Conservation (phyloP, 1,139 yeast species). For the Taphrina wiesneri region DNA sequence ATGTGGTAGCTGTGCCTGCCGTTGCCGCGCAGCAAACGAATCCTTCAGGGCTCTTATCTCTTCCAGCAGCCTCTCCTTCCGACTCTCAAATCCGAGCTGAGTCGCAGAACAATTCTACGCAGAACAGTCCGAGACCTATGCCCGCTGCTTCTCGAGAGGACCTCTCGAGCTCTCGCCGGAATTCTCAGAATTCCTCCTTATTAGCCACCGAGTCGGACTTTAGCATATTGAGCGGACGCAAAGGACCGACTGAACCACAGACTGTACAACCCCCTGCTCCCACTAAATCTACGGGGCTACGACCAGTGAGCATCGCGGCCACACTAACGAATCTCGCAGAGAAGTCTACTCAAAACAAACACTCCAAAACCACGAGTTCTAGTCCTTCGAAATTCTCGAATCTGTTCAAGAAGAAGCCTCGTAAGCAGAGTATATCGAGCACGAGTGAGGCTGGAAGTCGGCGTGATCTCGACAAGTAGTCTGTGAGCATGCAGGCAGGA, state of each 20-base stretch:
- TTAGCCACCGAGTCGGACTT: conserved; percentile 15
- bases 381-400: conserved; percentile 27
- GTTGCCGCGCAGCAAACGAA: neutral
- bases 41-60: neutral
- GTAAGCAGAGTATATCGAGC: conserved; percentile 17
- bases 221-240: conserved; percentile 13
- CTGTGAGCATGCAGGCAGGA: neutral
- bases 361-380: neutral
- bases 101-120: neutral
- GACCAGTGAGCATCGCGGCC: conserved; percentile 2
- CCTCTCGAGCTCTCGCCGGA: conserved; percentile 12
- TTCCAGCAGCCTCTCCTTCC: neutral
- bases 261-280: neutral
- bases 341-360: neutral
- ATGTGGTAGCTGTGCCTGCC: neutral
- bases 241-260: neutral
- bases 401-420: conserved; percentile 27
- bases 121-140: neutral
- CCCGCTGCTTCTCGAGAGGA: neutral
- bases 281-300: neutral
- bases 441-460: conserved; percentile 21
- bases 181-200: conserved; percentile 10
- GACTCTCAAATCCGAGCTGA: neutral
- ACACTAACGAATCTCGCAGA: neutral
- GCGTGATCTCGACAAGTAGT: conserved; percentile 9